phyloP scores from a whole-genome alignment of 345 rosid species.

The Citrus unshiu region DNA sequence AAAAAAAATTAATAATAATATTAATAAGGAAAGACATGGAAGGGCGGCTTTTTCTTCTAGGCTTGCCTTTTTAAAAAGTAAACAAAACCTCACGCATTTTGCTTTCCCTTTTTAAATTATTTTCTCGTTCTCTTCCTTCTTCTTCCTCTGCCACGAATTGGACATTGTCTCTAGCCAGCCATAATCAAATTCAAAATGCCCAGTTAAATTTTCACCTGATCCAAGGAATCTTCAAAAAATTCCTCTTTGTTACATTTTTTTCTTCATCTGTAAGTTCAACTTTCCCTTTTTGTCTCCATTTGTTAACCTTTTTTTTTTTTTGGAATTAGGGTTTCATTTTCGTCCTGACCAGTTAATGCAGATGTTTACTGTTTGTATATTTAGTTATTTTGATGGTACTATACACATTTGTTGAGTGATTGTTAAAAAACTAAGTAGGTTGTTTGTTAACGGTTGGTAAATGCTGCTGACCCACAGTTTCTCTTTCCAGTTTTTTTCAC shows the following conservation, averaged over 20 bases:
- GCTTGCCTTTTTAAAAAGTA: neutral
- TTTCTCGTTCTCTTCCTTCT: neutral
- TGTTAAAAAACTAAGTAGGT: neutral
- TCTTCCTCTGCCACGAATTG: neutral
- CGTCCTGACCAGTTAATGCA: neutral
- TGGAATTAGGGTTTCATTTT: constrained; percentile 3
- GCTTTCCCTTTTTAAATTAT: neutral
- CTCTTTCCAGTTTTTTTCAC: constrained; percentile 5
- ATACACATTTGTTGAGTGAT: neutral
- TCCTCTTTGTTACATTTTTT: neutral
- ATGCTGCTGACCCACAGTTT: constrained; percentile 5
- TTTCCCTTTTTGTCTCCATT: neutral
- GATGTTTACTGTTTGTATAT: neutral
- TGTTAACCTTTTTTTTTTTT: neutral
- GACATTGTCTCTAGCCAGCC: neutral
- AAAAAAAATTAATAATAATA: too few relatives aligned
- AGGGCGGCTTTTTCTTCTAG: constrained; percentile 10
- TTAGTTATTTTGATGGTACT: neutral
- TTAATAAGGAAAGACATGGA: too few relatives aligned
- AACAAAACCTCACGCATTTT: neutral
- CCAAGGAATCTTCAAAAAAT: neutral
- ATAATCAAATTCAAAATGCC: neutral
- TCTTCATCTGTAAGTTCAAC: constrained; percentile 4
- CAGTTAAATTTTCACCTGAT: neutral
- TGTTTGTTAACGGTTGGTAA: constrained; percentile 7